Percentiles rank a stretch among this genome's conserved stretches.
These are phyloP conservation scores for Trichoderma erinaceum DNA, from an alignment of 495 filamentous ascomycete genomes.

Conservation along the genomic window DNA sequence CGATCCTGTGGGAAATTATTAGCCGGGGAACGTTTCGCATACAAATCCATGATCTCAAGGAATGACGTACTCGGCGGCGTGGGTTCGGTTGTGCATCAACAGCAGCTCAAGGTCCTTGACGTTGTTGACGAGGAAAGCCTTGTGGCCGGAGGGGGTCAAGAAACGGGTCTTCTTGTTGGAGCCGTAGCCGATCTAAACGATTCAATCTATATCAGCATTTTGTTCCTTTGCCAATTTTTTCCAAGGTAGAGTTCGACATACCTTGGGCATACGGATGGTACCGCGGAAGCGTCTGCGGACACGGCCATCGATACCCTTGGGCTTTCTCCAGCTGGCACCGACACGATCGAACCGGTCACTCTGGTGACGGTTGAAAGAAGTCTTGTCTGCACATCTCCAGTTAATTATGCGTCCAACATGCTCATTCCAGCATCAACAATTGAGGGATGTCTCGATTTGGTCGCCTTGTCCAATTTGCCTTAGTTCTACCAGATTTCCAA, in stretches of 20 bases:
- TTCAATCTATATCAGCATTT: constrained; percentile 9
- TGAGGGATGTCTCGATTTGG: background rate
- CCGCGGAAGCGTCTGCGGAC: constrained; percentile 91
- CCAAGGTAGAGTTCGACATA: constrained; percentile 45
- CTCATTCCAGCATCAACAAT: constrained; percentile 18
- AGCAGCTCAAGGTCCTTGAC: constrained; percentile 90
- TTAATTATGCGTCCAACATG: constrained; percentile 23
- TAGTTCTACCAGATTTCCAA: background rate
- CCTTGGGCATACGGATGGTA: constrained; percentile 93
- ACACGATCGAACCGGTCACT: constrained; percentile 91
- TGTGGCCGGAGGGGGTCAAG: constrained; percentile 98
- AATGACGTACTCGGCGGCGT: constrained; percentile 85
- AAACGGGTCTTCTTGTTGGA: constrained; percentile 98
- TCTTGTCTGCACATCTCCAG: constrained; percentile 59
- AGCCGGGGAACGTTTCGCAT: background rate
- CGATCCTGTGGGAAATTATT: constrained; percentile 59
- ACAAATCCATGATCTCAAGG: background rate
- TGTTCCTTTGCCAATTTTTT: background rate
- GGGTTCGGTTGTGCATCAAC: constrained; percentile 99
- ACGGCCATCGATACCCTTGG: constrained; percentile 91
- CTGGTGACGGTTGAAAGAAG: constrained; percentile 92
- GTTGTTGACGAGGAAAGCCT: constrained; percentile 99
- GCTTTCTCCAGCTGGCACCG: constrained; percentile 87
- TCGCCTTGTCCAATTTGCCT: background rate
- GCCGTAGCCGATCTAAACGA: constrained; percentile 83